Evolutionary conservation across 2,329 filamentous ascomycete species (phyloP), one percentile per base, ranked within the genome.

Genomic region (Arthrobotrys pseudoclavata): DNA sequence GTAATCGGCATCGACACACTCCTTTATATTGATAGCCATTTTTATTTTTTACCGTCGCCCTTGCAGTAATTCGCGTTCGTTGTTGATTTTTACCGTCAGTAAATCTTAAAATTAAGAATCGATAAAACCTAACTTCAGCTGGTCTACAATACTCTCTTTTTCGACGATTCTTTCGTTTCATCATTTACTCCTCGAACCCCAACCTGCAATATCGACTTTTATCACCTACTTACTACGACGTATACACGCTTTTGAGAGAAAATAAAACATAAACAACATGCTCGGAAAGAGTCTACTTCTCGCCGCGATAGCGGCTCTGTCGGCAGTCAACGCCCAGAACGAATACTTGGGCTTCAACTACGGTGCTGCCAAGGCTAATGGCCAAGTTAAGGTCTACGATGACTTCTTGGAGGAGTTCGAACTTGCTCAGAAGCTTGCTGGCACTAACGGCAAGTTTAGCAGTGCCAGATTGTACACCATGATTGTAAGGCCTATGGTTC

Each of bases 381-480:
- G 89, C 79, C 84, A 86, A 37, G 84, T 86, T 82, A 91, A 92
- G 85, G 80, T 81, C 66, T 87, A 91, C 81, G 81, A 86, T 12
- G 90, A 92, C 82, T 94, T 91, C 84, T 88, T 92, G 85, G 85
- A 87, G 81, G 88, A 92, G 84, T 93, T 93, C 87, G 88, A 86
- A 79, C 85, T 87, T 2, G 91, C 91, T 29, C 87, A 89, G 80
- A 85, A 85, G 62, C 88, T 94, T 15, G 85, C 86, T 22, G 90
- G 90, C 52, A 89, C 90, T 67, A 84, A 86, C 22, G 89, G 89
- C 53, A 84, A 81, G 64, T 93, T 91, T 86, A 91, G 85, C 81
- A 90, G 88, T 76, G 91, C 90, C 50, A 89, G 91, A 76, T 86
- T 93, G n/a, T 94, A 91, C 84, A 93, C 91, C 80, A 92, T 89